phyloP scores from a whole-genome alignment of 108 stramenopile species.

The Stephanodiscus triporus region DNA sequence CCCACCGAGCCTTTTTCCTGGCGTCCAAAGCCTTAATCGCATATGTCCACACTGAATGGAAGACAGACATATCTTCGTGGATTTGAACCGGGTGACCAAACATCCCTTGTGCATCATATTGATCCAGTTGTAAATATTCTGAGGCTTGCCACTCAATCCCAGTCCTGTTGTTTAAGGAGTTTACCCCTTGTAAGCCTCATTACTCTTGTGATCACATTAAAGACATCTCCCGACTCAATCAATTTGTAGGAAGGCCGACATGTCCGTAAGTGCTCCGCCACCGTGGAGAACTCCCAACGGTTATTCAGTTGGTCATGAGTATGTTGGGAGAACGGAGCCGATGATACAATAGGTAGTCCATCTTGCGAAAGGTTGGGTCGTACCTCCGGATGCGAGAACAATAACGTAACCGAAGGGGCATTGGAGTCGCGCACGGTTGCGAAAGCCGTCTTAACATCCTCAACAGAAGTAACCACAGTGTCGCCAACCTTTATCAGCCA shows the following conservation, averaged over 20 bases:
- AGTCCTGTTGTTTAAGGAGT: not conserved
- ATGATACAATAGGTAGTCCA: too few relatives aligned
- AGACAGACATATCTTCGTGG: not conserved
- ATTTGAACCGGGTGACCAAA: not conserved
- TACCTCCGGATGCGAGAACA: too few relatives aligned
- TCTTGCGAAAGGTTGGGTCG: too few relatives aligned
- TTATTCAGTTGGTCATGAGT: too few relatives aligned
- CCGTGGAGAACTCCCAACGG: too few relatives aligned
- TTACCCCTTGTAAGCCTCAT: not conserved
- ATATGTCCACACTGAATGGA: constrained; percentile 10
- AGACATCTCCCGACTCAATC: not conserved
- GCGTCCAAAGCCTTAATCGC: not conserved
- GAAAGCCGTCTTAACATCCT: too few relatives aligned
- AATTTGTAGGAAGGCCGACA: not conserved
- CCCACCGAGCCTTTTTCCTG: constrained; percentile 15
- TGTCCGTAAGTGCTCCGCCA: not conserved
- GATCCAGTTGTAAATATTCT: constrained; percentile 12
- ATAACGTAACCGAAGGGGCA: too few relatives aligned
- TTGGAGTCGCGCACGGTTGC: too few relatives aligned
- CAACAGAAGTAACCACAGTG: too few relatives aligned
- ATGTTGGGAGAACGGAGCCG: too few relatives aligned
- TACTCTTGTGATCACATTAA: not conserved
- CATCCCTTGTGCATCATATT: constrained; percentile 14
- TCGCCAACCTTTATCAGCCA: too few relatives aligned
- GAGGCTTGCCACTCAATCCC: constrained; percentile 15